Conservation (phyloP, 495 filamentous ascomycete genomes). For the Lichenothelia convexa region DNA sequence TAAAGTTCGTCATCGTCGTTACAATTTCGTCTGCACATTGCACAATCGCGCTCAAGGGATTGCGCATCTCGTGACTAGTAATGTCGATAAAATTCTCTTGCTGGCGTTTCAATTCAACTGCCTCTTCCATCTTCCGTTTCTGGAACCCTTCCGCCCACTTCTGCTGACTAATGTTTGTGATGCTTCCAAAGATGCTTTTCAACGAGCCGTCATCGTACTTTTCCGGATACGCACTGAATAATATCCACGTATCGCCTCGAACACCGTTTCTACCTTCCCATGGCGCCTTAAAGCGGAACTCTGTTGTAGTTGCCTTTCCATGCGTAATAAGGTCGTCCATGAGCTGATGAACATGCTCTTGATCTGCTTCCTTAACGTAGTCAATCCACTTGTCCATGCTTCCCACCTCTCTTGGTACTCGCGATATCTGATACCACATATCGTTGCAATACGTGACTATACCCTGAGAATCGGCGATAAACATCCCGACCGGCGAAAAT, state of each 20-base stretch:
- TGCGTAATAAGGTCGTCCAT: constrained; percentile 41
- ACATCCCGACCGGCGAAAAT: constrained; percentile 53
- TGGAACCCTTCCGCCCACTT: constrained; percentile 42
- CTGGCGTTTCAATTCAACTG: constrained; percentile 26
- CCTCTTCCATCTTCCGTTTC: constrained; percentile 34
- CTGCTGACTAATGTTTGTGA: constrained; percentile 26
- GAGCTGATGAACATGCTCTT: constrained; percentile 27
- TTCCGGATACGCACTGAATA: constrained; percentile 54
- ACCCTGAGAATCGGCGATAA: constrained; percentile 45
- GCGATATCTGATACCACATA: constrained; percentile 49
- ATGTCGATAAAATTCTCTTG: constrained; percentile 74
- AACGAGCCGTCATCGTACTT: constrained; percentile 34
- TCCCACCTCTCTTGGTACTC: constrained; percentile 31
- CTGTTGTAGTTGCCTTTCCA: constrained; percentile 36
- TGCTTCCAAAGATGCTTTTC: constrained; percentile 48
- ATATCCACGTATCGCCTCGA: constrained; percentile 45
- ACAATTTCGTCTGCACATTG: constrained; percentile 68
- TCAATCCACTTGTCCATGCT: constrained; percentile 45
- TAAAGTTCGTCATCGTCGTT: constrained; percentile 30
- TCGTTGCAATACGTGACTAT: constrained; percentile 54
- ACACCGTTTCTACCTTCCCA: constrained; percentile 40
- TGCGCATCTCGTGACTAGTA: constrained; percentile 75
- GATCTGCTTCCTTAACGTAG: constrained; percentile 42
- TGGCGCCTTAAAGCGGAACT: constrained; percentile 48
- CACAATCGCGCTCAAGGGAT: constrained; percentile 63